These are phyloP conservation scores for Rasamsonia emersonii DNA, from an alignment of 2,329 filamentous ascomycete species.

Conservation along the genomic window DNA sequence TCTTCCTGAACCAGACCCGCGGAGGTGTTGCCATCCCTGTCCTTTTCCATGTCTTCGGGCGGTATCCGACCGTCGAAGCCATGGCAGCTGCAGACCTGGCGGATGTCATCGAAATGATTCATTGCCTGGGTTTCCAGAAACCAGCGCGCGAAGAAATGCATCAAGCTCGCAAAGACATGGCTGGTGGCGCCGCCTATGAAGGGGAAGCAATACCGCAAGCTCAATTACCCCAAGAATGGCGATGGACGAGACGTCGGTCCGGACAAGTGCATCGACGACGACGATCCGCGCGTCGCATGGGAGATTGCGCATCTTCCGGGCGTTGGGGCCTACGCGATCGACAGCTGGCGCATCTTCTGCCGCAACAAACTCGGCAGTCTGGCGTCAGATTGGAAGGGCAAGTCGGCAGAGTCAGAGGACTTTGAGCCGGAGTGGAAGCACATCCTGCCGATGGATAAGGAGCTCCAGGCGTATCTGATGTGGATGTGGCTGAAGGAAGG, in stretches of 20 bases:
- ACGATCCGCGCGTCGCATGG: conserved; percentile 53
- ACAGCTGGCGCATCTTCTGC: conserved; percentile 92
- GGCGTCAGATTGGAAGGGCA: conserved; percentile 58
- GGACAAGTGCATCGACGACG: conserved; percentile 40
- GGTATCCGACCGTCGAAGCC: conserved; percentile 57
- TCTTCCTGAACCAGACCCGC: conserved; percentile 74
- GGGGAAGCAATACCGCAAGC: conserved; percentile 48
- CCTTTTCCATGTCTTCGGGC: conserved; percentile 58
- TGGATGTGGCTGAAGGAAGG: conserved; percentile 92
- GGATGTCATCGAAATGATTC: conserved; percentile 56
- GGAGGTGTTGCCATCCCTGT: conserved; percentile 67
- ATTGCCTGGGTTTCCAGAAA: conserved; percentile 62
- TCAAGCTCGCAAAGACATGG: conserved; percentile 64
- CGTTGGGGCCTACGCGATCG: conserved; percentile 67
- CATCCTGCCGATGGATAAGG: conserved; percentile 74
- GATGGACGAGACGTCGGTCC: conserved; percentile 43
- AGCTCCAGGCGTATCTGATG: conserved; percentile 72
- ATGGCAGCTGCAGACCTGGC: conserved; percentile 51
- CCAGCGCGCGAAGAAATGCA: conserved; percentile 58
- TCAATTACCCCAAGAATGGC: conserved; percentile 45
- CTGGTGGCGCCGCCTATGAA: conserved; percentile 52
- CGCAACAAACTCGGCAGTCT: conserved; percentile 64
- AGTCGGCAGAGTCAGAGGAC: conserved; percentile 28
- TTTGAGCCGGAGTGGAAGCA: conserved; percentile 89
- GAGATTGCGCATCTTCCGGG: conserved; percentile 81